These are phyloP conservation scores for Chlorella sp. DNA, from an alignment of 139 green algal species.

Conservation along the genomic window DNA sequence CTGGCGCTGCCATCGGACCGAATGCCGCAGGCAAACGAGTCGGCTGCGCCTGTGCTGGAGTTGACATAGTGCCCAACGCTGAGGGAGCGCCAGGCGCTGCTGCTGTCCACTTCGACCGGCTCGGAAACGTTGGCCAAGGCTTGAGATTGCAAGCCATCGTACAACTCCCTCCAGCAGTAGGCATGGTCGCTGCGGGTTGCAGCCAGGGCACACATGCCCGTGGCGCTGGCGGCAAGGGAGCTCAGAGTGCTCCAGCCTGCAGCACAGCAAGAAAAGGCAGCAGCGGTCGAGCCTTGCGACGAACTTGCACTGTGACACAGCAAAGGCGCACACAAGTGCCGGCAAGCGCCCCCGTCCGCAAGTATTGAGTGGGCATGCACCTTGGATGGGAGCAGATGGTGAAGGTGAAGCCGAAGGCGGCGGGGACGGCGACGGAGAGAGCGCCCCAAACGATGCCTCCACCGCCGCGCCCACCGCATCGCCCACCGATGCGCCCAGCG, in stretches of 20 bases:
- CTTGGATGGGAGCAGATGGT: no score
- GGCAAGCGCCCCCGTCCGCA: no score
- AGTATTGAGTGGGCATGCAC: no score
- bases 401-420: no score
- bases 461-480: no score
- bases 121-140: background rate
- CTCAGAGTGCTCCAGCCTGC: background rate
- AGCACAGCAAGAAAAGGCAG: no score
- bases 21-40: background rate
- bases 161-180: background rate
- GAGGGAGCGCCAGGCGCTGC: background rate
- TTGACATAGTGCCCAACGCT: background rate
- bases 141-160: background rate
- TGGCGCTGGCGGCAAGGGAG: background rate
- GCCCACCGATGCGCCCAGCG: no score
- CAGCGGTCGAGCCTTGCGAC: no score
- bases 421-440: no score
- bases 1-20: background rate
- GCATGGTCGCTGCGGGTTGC: background rate
- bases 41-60: background rate
- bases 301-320: no score
- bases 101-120: background rate
- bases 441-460: no score
- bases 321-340: no score
- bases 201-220: background rate